phyloP scores from a whole-genome alignment of 2,329 filamentous ascomycete genomes.

The Gliomastix tumulicola region DNA sequence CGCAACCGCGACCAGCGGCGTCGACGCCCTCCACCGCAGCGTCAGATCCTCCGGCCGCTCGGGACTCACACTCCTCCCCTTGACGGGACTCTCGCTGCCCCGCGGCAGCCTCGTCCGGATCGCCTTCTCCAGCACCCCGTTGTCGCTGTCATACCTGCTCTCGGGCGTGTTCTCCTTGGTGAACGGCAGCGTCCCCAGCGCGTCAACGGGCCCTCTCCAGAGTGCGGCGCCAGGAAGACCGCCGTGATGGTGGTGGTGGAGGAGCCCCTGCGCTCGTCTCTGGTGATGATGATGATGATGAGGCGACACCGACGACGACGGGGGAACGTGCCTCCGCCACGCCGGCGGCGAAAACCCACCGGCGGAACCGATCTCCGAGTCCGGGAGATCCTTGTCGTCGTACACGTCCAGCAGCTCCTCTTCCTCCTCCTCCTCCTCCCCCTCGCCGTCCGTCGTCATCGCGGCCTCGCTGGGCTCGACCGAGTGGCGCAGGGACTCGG shows the following conservation, averaged over 20 bases:
- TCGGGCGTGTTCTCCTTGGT: constrained; percentile 14
- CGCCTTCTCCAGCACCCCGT: constrained; percentile 41
- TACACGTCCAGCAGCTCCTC: constrained; percentile 6
- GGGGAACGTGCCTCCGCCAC: constrained; percentile 47
- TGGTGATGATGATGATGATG: too few relatives aligned
- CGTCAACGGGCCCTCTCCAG: constrained; percentile 45
- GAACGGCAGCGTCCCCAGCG: constrained; percentile 26
- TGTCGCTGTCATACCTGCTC: constrained; percentile 24
- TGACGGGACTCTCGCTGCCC: constrained; percentile 50
- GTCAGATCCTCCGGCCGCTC: constrained; percentile 27
- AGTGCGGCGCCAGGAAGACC: too few relatives aligned
- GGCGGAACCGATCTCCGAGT: constrained; percentile 37
- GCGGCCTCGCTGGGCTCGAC: constrained; percentile 23
- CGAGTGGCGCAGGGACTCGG: constrained; percentile 20
- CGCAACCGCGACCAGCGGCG: too few relatives aligned
- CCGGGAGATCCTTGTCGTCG: constrained; percentile 27
- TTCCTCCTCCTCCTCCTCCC: constrained; percentile 6
- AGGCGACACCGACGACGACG: too few relatives aligned
- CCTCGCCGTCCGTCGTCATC: constrained; percentile 7
- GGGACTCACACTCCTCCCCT: constrained; percentile 38
- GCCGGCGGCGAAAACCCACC: constrained; percentile 55
- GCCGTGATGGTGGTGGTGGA: too few relatives aligned
- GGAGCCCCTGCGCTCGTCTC: too few relatives aligned
- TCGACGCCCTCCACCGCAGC: too few relatives aligned
- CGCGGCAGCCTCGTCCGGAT: constrained; percentile 47